phyloP scores from a whole-genome alignment of 805 yeast genomes.

The Kodamaea neixiangensis region DNA sequence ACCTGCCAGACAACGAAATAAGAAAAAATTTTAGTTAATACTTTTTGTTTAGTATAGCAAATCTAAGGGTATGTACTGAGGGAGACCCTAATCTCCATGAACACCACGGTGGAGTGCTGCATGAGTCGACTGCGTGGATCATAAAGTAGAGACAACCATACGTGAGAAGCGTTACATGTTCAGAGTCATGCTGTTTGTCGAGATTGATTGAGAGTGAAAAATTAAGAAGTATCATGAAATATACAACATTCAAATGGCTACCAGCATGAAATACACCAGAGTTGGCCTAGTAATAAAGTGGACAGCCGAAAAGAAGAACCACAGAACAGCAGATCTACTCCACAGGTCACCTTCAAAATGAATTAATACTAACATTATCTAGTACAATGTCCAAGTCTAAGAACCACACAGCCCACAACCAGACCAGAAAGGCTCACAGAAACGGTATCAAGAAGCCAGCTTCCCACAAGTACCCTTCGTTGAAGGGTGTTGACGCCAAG shows the following conservation, averaged over 20 bases:
- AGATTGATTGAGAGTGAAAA: not conserved
- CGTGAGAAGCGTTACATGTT: not conserved
- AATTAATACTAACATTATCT: conserved; percentile 28
- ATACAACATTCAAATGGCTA: not conserved
- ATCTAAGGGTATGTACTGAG: conserved; percentile 7
- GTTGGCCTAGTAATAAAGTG: too few relatives aligned
- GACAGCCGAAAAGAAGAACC: not conserved
- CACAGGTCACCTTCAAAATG: not conserved
- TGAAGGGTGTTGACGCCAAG: conserved; percentile 99
- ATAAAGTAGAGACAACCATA: not conserved
- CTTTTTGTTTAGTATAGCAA: conserved; percentile 6
- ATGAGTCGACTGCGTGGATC: not conserved
- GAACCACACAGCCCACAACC: conserved; percentile 99
- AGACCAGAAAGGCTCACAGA: conserved; percentile 99
- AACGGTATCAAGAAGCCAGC: conserved; percentile 99
- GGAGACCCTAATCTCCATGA: not conserved
- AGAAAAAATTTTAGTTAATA: not conserved
- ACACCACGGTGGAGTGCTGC: not conserved
- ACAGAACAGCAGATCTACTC: not conserved
- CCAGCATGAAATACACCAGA: not conserved
- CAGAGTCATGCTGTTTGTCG: not conserved
- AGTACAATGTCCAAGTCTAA: conserved; percentile 93
- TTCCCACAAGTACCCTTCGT: conserved; percentile 96
- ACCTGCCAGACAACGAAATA: not conserved
- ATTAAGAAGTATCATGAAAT: too few relatives aligned